Conservation (phyloP, 1,139 yeast genomes). For the Scheffersomyces quercinus region DNA sequence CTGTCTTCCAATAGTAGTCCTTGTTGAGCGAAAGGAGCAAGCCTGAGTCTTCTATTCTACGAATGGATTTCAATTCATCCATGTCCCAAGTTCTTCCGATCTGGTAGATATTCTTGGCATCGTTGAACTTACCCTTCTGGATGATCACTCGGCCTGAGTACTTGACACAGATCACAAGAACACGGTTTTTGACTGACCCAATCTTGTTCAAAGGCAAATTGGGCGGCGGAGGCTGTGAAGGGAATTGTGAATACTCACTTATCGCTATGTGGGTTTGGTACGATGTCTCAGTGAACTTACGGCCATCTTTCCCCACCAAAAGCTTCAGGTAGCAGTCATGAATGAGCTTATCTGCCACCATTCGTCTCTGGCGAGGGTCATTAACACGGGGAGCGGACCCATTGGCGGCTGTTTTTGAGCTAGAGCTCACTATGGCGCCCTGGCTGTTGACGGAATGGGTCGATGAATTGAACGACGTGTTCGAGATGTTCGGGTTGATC, state of each 20-base stretch:
- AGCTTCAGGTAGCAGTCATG: conserved; percentile 45
- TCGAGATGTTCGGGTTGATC: no score
- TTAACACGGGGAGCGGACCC: no score
- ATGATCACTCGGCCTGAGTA: conserved; percentile 64
- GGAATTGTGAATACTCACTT: conserved; percentile 40
- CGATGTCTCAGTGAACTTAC: conserved; percentile 29
- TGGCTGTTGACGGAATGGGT: no score
- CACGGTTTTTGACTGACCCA: conserved; percentile 41
- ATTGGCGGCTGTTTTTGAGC: no score
- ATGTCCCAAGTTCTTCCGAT: conserved; percentile 94
- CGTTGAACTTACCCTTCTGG: conserved; percentile 85
- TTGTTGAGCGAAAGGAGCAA: conserved; percentile 68
- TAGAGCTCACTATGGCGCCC: no score
- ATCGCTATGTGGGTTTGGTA: conserved; percentile 42
- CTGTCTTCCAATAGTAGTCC: conserved; percentile 83
- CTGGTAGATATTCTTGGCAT: conserved; percentile 69
- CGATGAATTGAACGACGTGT: no score
- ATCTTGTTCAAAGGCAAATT: conserved; percentile 28
- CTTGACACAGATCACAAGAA: conserved; percentile 43
- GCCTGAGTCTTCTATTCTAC: conserved; percentile 55
- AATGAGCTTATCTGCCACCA: conserved; percentile 33
- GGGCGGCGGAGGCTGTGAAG: conserved; percentile 42
- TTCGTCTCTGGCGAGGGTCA: conserved; percentile 13
- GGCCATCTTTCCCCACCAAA: conserved; percentile 29
- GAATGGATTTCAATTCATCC: conserved; percentile 63